A percentile compares a stretch with the other conserved stretches of the same genome.
Evolutionary conservation across 208 protist species (phyloP).

Genomic region (Novymonas esmeraldas): DNA sequence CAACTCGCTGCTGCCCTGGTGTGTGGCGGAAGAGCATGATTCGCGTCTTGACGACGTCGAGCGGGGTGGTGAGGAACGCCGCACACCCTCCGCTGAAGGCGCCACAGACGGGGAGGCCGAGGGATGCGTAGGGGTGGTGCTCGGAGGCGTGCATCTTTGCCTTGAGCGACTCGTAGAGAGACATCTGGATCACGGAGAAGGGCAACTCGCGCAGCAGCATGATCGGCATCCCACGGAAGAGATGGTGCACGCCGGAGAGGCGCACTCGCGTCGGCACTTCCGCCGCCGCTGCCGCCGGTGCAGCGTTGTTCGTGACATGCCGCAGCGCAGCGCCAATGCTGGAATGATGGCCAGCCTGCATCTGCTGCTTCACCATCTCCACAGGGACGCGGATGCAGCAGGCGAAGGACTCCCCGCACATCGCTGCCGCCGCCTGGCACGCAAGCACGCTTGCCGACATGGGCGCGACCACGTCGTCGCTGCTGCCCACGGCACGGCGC

Average conservation of each 20-base stretch:
- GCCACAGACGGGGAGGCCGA: constrained; percentile 71
- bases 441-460: constrained; percentile 20
- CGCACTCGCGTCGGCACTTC: constrained; percentile 13
- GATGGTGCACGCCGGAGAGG: constrained; percentile 46
- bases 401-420: constrained; percentile 78
- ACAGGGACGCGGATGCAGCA: constrained; percentile 90
- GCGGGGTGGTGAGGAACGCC: constrained; percentile 90
- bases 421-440: constrained; percentile 67
- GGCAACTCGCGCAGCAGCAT: constrained; percentile 90
- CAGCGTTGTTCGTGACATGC: constrained; percentile 53
- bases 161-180: constrained; percentile 91
- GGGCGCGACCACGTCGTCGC: constrained; percentile 1
- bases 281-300: constrained; percentile 4
- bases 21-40: constrained; percentile 81
- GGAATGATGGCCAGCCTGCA: constrained; percentile 80
- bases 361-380: constrained; percentile 92
- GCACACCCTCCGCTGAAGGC: constrained; percentile 83
- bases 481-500: neutral
- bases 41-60: constrained; percentile 94
- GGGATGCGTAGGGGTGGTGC: constrained; percentile 34
- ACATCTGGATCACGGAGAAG: constrained; percentile 93
- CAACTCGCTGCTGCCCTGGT: constrained; percentile 12
- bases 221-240: constrained; percentile 86
- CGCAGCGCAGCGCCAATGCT: constrained; percentile 38
- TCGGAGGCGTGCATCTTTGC: constrained; percentile 30